Percentiles rank a stretch among this genome's conserved stretches.
Evolutionary conservation across 1,139 yeast genomes (phyloP).

Genomic region (Taphrina sp.): DNA sequence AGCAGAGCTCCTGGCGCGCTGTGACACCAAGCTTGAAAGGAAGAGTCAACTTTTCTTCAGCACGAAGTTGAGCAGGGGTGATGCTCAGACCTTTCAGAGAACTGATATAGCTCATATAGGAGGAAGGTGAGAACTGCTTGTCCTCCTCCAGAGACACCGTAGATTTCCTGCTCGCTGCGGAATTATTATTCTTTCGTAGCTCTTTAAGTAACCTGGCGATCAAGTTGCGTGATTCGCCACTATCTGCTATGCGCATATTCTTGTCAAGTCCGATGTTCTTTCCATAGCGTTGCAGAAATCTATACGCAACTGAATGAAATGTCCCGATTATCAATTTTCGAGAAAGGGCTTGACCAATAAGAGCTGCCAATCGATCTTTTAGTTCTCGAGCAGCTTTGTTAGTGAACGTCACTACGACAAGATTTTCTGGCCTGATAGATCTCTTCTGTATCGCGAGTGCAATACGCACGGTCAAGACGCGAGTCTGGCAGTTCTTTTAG

Average conservation of each 20-base stretch:
- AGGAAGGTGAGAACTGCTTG: background rate
- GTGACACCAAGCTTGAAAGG: conserved; percentile 8
- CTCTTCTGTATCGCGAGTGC: conserved; percentile 58
- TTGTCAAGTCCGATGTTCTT: conserved; percentile 49
- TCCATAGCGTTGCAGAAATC: conserved; percentile 61
- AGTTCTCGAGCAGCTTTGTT: conserved; percentile 86
- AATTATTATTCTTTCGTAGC: conserved; percentile 2
- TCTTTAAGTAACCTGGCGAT: conserved; percentile 19
- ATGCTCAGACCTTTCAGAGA: conserved; percentile 10
- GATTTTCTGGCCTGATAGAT: conserved; percentile 55
- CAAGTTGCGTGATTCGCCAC: conserved; percentile 50
- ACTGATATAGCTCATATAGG: conserved; percentile 7
- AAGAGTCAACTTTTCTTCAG: background rate
- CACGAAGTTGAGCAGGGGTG: background rate
- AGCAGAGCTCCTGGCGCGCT: background rate
- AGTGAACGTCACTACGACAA: conserved; percentile 86
- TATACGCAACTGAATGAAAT: conserved; percentile 74
- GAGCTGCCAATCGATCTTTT: conserved; percentile 54
- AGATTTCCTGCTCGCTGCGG: too few species aligned
- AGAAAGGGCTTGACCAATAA: conserved; percentile 49
- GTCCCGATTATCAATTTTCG: conserved; percentile 68
- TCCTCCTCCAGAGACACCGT: too few species aligned
- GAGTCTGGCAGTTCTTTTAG: conserved; percentile 55
- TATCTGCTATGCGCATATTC: conserved; percentile 61
- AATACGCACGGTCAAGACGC: conserved; percentile 73